Percentiles rank a stretch among this genome's conserved stretches.
Evolutionary conservation across 345 rosid genomes (phyloP).

Genomic region (Linum lewisii): DNA sequence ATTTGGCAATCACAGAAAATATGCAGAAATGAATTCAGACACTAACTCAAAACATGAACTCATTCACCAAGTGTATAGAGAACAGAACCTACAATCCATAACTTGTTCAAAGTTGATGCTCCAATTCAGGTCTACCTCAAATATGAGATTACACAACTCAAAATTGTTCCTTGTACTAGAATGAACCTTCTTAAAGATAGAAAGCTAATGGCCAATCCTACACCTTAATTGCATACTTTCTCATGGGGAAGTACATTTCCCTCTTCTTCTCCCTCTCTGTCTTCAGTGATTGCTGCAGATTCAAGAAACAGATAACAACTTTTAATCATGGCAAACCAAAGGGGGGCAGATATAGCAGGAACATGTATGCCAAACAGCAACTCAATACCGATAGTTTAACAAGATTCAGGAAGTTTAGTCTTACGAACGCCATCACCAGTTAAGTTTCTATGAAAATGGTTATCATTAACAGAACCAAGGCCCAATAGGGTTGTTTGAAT

Average conservation of each 20-base stretch:
- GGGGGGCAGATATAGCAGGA: background rate
- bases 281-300: background rate
- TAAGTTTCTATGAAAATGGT: background rate
- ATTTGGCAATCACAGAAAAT: too few species aligned
- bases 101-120: background rate
- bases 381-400: too few species aligned
- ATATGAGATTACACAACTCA: background rate
- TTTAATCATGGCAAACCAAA: background rate
- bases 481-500: too few species aligned
- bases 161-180: background rate
- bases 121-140: background rate
- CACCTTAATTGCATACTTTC: constrained; percentile 5
- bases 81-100: background rate
- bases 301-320: background rate
- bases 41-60: background rate
- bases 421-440: too few species aligned
- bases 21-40: too few species aligned
- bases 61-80: background rate
- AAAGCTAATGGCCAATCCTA: background rate
- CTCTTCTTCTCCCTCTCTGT: constrained; percentile 6
- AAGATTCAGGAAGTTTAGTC: too few species aligned
- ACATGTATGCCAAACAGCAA: background rate
- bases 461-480: background rate
- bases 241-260: constrained; percentile 3
- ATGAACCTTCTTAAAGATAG: background rate